phyloP scores from a whole-genome alignment of 2,329 filamentous ascomycete species.

The Xylariaceae sp. region DNA sequence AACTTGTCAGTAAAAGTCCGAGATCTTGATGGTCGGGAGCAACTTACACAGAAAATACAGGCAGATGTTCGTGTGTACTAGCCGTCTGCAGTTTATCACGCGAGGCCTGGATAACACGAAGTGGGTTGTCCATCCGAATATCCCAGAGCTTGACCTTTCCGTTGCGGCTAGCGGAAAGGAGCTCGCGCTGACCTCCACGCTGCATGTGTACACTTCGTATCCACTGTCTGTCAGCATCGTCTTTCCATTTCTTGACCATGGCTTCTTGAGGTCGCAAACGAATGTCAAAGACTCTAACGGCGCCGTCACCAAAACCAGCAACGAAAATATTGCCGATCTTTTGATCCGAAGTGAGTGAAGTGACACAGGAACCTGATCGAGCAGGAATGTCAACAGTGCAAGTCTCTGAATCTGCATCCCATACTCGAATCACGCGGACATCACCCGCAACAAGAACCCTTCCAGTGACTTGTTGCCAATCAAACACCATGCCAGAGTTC shows the following conservation, averaged over 20 bases:
- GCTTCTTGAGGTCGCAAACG: constrained; percentile 76
- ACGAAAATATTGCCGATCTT: constrained; percentile 96
- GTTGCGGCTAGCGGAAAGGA: constrained; percentile 84
- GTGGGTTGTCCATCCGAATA: constrained; percentile 75
- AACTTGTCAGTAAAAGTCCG: constrained; percentile 27
- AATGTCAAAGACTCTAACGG: constrained; percentile 89
- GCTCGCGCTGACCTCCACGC: constrained; percentile 84
- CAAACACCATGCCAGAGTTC: constrained; percentile 92
- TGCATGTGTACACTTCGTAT: constrained; percentile 96
- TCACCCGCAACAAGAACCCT: constrained; percentile 94
- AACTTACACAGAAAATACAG: constrained; percentile 87
- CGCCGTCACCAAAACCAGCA: constrained; percentile 92
- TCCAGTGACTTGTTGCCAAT: constrained; percentile 98
- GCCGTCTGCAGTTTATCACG: constrained; percentile 75
- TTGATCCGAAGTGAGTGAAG: constrained; percentile 91
- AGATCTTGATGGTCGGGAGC: not conserved
- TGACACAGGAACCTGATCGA: constrained; percentile 90
- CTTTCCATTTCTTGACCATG: constrained; percentile 96
- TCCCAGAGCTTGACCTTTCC: constrained; percentile 96
- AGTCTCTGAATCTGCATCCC: constrained; percentile 90
- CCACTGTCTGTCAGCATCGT: constrained; percentile 81
- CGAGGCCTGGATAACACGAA: constrained; percentile 69
- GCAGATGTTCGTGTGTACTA: constrained; percentile 91
- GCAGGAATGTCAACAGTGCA: constrained; percentile 93
- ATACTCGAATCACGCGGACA: constrained; percentile 89